Base-by-base conservation (phyloP, 164 flowering plant genomes). In the Sextonia rubra region DNA sequence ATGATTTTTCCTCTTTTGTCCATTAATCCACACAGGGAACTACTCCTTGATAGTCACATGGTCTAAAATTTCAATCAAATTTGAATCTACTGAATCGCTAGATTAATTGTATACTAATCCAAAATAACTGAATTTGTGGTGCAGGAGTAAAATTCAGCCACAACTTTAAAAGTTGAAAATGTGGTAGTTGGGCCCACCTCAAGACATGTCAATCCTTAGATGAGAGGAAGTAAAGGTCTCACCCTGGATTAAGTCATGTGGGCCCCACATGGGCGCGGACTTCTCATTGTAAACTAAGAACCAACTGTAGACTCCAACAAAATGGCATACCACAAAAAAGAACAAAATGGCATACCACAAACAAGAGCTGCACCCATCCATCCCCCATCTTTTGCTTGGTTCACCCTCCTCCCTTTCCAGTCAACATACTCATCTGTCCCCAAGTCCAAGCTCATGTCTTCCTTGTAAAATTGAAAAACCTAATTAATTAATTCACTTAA, bases 381-480 rank as follows among this genome's bases (percentile, higher is more conserved):
- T 23, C 85, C 85, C 14, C 75, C 77, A 47, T 79, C 81, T 64
- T 74, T 75, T 23, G 8, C 20, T 60, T 76, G 32, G 25, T 79
- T 55, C 22, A 73, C 69, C 25, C 37, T 73, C 32, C 76, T 69
- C 23, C 85, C 84, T 64, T 72, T 69, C 84, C 87, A 82, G 48
- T 77, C 81, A 47, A 76, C 76, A 37, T 22, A 82, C 14, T 79
- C 81, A 11, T 72, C 69, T 60, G 37, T 65, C 56, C 20, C n/a
- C 8, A 58, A 22, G 70, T 26, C n/a, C 8, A 58, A 22, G 70
- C 22, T 72, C 69, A 52, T 63, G 15, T 30, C 44, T 17, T 64
- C 20, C 67, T 64, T 14, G 11, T 61, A 8, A 3, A 14, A 29
- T 27, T 3, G 15, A 12, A 30, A 9, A 64, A 4, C 27, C 30